Conservation (phyloP, 768 basidiomycete genomes). For the Boletus reticuloceps region DNA sequence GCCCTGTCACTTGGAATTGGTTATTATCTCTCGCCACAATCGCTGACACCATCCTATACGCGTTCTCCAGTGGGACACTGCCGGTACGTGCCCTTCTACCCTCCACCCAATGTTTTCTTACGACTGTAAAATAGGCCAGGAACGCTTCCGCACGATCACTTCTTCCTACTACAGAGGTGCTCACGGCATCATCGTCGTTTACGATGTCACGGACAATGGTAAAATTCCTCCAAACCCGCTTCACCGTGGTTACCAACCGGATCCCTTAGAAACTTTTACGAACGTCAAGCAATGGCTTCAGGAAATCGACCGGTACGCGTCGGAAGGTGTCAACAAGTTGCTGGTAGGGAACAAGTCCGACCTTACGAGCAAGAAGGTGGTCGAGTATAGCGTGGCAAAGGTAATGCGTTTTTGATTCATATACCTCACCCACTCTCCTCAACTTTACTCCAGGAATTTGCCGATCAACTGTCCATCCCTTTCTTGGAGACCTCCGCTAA, state of each 20-base stretch:
- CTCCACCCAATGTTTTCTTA: constrained; percentile 2
- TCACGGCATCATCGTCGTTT: constrained; percentile 98
- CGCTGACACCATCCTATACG: constrained; percentile 18
- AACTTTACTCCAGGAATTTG: constrained; percentile 69
- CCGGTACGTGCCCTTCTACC: constrained; percentile 51
- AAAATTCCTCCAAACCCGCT: constrained; percentile 7
- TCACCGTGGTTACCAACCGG: constrained; percentile 5
- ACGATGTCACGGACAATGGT: constrained; percentile 96
- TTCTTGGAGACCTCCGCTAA: constrained; percentile 99
- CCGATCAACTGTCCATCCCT: constrained; percentile 88
- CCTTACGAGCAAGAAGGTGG: constrained; percentile 94
- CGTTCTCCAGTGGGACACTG: constrained; percentile 83
- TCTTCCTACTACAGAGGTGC: constrained; percentile 99
- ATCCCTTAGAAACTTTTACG: constrained; percentile 75
- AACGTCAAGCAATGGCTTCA: constrained; percentile 96
- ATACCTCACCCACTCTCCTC: not conserved
- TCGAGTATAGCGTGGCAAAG: constrained; percentile 87
- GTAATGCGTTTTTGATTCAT: constrained; percentile 34
- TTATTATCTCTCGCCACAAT: not conserved
- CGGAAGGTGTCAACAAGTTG: constrained; percentile 97
- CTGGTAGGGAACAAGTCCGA: constrained; percentile 99
- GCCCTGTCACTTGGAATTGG: not conserved
- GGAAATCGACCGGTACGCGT: constrained; percentile 94
- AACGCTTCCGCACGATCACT: constrained; percentile 98
- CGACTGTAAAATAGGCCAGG: constrained; percentile 65